A percentile compares a stretch with the other conserved stretches of the same genome.
These are phyloP conservation scores for Hypoxylon sp. DNA, from an alignment of 2,329 filamentous ascomycete species.

Conservation along the genomic window DNA sequence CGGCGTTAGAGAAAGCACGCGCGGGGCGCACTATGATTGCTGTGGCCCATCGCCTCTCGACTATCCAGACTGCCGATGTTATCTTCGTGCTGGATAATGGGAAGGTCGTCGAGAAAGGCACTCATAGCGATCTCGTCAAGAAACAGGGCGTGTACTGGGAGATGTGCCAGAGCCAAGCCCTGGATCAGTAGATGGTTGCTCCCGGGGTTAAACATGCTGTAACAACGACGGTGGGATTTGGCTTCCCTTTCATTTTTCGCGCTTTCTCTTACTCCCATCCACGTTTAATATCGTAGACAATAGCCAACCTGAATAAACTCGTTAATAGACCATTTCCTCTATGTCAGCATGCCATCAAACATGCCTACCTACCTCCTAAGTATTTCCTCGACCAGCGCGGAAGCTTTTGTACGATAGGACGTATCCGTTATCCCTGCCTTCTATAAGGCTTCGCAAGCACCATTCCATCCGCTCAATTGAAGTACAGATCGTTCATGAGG, in stretches of 20 bases:
- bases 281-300: too few relatives aligned
- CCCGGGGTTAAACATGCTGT: not conserved
- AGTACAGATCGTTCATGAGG: slow-evolving; percentile 25
- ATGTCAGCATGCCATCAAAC: too few relatives aligned
- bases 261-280: too few relatives aligned
- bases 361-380: too few relatives aligned
- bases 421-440: not conserved
- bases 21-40: slow-evolving; percentile 70
- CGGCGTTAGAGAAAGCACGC: slow-evolving; percentile 68
- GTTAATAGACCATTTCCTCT: too few relatives aligned
- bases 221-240: not conserved
- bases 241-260: too few relatives aligned
- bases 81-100: slow-evolving; percentile 77
- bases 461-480: not conserved
- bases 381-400: too few relatives aligned
- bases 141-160: slow-evolving; percentile 60
- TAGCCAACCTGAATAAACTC: too few relatives aligned
- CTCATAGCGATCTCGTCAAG: slow-evolving; percentile 56
- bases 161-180: slow-evolving; percentile 64
- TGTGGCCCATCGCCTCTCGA: slow-evolving; percentile 77
- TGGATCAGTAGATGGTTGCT: slow-evolving; percentile 51
- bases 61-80: slow-evolving; percentile 75
- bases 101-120: slow-evolving; percentile 59
- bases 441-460: not conserved
- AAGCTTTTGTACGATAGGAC: too few relatives aligned